A percentile compares a stretch with the other conserved stretches of the same genome.
Evolutionary conservation across 2,329 filamentous ascomycete genomes (phyloP).

Genomic region (Pezicula carpinea): DNA sequence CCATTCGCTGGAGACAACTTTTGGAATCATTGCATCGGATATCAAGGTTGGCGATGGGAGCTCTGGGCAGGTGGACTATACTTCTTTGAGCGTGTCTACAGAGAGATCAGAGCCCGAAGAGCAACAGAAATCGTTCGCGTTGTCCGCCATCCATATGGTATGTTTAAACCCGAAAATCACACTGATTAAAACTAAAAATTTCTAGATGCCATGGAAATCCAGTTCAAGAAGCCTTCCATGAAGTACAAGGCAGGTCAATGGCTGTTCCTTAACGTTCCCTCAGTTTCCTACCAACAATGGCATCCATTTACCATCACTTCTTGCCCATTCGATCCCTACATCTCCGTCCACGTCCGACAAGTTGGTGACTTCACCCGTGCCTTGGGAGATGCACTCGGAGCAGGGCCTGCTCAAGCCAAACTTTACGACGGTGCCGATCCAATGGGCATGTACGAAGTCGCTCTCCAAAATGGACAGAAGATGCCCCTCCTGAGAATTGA

Average conservation of each 20-base stretch:
- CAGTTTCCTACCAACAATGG: slow-evolving; percentile 88
- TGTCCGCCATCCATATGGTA: slow-evolving; percentile 90
- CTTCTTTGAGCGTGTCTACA: slow-evolving; percentile 81
- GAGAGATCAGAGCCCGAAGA: slow-evolving; percentile 79
- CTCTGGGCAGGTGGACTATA: slow-evolving; percentile 82
- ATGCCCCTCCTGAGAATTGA: slow-evolving; percentile 91
- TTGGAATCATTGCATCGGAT: slow-evolving; percentile 92
- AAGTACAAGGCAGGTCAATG: slow-evolving; percentile 98
- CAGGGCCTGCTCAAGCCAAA: slow-evolving; percentile 79
- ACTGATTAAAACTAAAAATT: slow-evolving; percentile 24
- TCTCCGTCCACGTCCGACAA: slow-evolving; percentile 91
- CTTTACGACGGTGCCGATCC: slow-evolving; percentile 88
- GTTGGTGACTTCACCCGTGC: slow-evolving; percentile 92
- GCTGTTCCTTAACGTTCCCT: slow-evolving; percentile 92
- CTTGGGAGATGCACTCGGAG: slow-evolving; percentile 95
- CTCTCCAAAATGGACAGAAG: slow-evolving; percentile 83
- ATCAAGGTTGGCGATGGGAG: slow-evolving; percentile 97
- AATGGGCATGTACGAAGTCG: slow-evolving; percentile 96
- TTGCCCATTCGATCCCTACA: slow-evolving; percentile 91
- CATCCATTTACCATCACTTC: slow-evolving; percentile 99
- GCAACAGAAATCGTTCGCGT: slow-evolving; percentile 89
- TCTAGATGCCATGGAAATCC: slow-evolving; percentile 88
- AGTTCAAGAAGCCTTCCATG: slow-evolving; percentile 95
- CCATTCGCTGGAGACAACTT: slow-evolving; percentile 79
- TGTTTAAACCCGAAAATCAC: slow-evolving; percentile 26